Evolutionary conservation across 306 rosid genomes (phyloP).

Genomic region (Vachellia pachyceras): DNA sequence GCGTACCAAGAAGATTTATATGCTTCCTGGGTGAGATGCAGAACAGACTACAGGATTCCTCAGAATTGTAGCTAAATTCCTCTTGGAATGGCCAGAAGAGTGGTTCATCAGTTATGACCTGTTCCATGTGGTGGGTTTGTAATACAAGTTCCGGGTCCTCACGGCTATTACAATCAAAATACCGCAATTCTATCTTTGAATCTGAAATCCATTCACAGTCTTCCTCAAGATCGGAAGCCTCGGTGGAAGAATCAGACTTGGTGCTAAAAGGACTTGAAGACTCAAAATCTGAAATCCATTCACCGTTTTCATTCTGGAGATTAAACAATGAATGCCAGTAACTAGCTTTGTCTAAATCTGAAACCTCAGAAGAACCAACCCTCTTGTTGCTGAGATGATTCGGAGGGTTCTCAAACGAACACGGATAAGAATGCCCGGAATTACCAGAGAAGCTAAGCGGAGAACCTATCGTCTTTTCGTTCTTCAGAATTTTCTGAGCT

Average conservation of each 20-base stretch:
- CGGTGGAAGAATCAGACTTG: constrained; percentile 33
- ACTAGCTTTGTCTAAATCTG: constrained; percentile 35
- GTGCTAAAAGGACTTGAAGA: constrained; percentile 37
- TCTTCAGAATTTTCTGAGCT: background rate
- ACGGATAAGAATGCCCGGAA: background rate
- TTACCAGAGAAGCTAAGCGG: background rate
- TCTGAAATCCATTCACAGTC: constrained; percentile 38
- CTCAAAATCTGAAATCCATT: constrained; percentile 46
- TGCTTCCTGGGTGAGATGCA: constrained; percentile 48
- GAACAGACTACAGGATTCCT: too few relatives aligned
- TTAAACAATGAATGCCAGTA: constrained; percentile 44
- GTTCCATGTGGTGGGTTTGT: constrained; percentile 26
- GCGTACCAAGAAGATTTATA: background rate
- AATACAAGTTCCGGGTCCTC: constrained; percentile 11
- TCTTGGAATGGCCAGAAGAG: constrained; percentile 64
- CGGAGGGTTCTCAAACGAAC: constrained; percentile 10
- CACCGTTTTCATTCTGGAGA: constrained; percentile 51
- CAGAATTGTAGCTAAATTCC: constrained; percentile 40
- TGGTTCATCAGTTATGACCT: constrained; percentile 41
- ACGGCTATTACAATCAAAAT: background rate
- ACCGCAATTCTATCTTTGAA: constrained; percentile 13
- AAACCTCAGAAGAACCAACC: constrained; percentile 34
- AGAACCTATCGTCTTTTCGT: background rate
- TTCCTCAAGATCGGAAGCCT: constrained; percentile 37
- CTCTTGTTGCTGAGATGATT: background rate